Evolutionary conservation across 208 protist species (phyloP), one percentile per base, ranked within the genome.

Genomic region (Leishmania aethiopica): DNA sequence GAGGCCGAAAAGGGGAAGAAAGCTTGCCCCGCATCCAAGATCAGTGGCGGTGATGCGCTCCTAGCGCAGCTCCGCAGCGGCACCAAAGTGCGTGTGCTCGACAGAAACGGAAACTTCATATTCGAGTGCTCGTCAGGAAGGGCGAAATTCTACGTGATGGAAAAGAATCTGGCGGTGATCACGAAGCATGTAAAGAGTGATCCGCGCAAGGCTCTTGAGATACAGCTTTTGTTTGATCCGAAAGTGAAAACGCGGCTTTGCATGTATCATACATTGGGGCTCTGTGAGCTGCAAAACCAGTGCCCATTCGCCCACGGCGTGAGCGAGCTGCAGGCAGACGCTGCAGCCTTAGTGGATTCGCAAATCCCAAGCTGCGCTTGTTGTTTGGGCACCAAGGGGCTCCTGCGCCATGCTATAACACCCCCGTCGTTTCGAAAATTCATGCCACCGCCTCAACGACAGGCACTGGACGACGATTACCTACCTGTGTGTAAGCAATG

Each of bases 231-330:
- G 10, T 91, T 91, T 62, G 90, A 91, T 70, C 85, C 85, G 17
- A 80, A 84, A n/a, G 66, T 87, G 4, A 91, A 91, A 51, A 89
- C 86, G 47, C 81, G 84, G 5, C 84, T 91, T 2, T 93, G 90
- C 80, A 82, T 89, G 53, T 84, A 90, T 83, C 32, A 91, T 57
- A 25, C 51, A 3, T 57, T 90, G 13, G 83, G 86, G 8, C 25
- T 37, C 40, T 91, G 87, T 53, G 84, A 88, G 70, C 59, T 91
- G 10, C 75, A 84, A 2, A 71, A 82, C 22, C 72, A 88, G 70
- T 93, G 90, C 72, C 88, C 88, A 25, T 93, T 89, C 74, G 90
- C 90, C 22, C 90, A 93, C 79, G 86, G 90, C 35, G n/a, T 90
- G 10, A 86, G 84, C 3, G 66, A 93, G 67, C 86, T 93, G 25